Conservation (phyloP, 768 basidiomycete species). For the Hemileccinum rubropunctum region DNA sequence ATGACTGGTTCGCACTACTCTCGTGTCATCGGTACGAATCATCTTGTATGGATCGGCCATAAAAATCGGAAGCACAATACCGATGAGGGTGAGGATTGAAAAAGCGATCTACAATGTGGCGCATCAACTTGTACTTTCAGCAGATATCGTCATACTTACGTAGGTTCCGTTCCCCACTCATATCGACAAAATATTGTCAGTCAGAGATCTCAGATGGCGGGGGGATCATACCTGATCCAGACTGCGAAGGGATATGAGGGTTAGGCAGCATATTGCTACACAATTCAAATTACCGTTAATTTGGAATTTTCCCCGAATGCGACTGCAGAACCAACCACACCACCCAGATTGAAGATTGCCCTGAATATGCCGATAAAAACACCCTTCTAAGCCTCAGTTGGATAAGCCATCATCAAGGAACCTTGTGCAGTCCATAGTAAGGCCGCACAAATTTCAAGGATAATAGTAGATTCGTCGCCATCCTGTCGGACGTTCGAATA, state of each 20-base stretch:
- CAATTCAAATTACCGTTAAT: conserved; percentile 43
- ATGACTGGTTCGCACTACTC: conserved; percentile 56
- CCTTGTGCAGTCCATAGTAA: conserved; percentile 55
- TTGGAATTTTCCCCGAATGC: conserved; percentile 71
- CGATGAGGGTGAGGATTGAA: conserved; percentile 65
- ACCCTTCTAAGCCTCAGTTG: conserved; percentile 56
- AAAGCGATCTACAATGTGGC: conserved; percentile 65
- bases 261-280: not conserved
- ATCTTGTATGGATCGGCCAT: no score
- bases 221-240: conserved; percentile 26
- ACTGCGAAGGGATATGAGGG: conserved; percentile 10
- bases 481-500: conserved; percentile 49
- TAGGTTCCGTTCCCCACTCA: conserved; percentile 73
- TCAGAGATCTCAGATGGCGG: not conserved
- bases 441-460: conserved; percentile 51
- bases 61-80: no score
- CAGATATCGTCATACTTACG: conserved; percentile 51
- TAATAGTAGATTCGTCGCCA: conserved; percentile 52
- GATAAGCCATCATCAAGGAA: conserved; percentile 54
- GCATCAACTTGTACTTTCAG: not conserved
- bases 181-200: not conserved
- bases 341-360: conserved; percentile 78
- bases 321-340: conserved; percentile 75
- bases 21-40: no score
- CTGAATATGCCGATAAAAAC: conserved; percentile 51